Evolutionary conservation across 176 grass and related monocot genomes (phyloP).

Genomic region (Oryza meridionalis): DNA sequence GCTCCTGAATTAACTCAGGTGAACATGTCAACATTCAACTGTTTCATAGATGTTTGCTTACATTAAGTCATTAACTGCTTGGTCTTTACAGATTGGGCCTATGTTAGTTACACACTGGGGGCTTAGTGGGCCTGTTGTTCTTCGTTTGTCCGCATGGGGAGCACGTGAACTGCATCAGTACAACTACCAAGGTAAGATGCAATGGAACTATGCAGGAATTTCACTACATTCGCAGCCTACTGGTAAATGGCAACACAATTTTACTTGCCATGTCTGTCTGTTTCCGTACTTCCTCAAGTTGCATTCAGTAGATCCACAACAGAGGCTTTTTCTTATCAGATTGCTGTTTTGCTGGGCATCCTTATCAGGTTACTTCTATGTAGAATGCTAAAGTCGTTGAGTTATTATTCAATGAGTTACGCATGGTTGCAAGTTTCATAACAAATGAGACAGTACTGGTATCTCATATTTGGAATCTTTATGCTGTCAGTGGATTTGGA

Average conservation of each 20-base stretch:
- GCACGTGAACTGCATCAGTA: constrained; percentile 72
- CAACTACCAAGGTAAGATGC: constrained; percentile 72
- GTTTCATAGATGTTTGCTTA: constrained; percentile 28
- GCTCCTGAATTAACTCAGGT: constrained; percentile 75
- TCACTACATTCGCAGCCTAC: not conserved
- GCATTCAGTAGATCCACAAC: constrained; percentile 21
- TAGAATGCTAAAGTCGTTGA: not conserved
- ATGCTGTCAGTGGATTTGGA: not conserved
- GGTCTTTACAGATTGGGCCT: constrained; percentile 59
- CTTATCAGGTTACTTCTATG: not conserved
- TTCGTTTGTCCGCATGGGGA: constrained; percentile 89
- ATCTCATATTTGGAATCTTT: not conserved
- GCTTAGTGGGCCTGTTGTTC: constrained; percentile 85
- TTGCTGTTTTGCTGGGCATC: not conserved
- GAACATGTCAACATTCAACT: constrained; percentile 10
- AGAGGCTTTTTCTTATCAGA: not conserved
- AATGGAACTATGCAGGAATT: not conserved
- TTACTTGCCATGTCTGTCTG: constrained; percentile 4
- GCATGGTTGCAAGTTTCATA: constrained; percentile 5
- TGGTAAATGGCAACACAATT: not conserved
- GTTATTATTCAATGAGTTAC: not conserved
- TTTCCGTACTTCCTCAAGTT: not conserved
- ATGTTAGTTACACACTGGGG: constrained; percentile 97
- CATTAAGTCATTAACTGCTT: constrained; percentile 18
- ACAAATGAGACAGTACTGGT: not conserved